Base-by-base conservation (phyloP, 805 yeast genomes). In the Hanseniaspora clermontiae region DNA sequence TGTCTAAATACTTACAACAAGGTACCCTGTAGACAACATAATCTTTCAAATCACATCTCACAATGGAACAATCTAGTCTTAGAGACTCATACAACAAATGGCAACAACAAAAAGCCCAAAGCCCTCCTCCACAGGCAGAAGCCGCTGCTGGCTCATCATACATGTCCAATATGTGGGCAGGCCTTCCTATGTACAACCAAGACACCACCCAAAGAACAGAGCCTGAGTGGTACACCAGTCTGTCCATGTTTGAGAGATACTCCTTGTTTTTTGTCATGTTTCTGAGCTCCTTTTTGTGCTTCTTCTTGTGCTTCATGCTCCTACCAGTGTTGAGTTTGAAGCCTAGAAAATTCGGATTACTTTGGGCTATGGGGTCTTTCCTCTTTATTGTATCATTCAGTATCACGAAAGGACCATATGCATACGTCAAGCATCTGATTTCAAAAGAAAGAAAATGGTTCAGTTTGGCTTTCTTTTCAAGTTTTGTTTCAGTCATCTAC, bases 291-390 rank as follows among this genome's bases (percentile, higher is more conserved):
- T 70, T 77, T n/a, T 80, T 84, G 1, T 88, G 96, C 65, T 93
- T 91, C 68, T 76, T 82, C 12, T 68, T 91, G 31, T 87, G 96
- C 61, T 78, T 91, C 60, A 80, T 88, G 49, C 70, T 91, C 63
- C 83, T 93, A 68, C 98, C 98, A 0, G 89, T 91, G 15, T 72
- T 93, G 60, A 90, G 95, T 1, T 71, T 89, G 51, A 83, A 86
- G 62, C 98, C 97, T 15, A 76, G 95, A 50, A 93, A 93, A 68
- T 91, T 93, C 66, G 97, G 95, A 12, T 72, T 82, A 61, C 66
- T 84, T 37, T 93, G 98, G 97, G 81, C 96, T 1, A 73, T 91
- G 70, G 98, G 97, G 0, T 85, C 95, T 1, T 65, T 93, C 14
- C 70, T 93, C 47, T 91, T 93, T 69, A 87, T 93, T 19, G 66